Conservation (phyloP, 1,284 basidiomycete genomes). For the Apiotrichum mycotoxinovorans region DNA sequence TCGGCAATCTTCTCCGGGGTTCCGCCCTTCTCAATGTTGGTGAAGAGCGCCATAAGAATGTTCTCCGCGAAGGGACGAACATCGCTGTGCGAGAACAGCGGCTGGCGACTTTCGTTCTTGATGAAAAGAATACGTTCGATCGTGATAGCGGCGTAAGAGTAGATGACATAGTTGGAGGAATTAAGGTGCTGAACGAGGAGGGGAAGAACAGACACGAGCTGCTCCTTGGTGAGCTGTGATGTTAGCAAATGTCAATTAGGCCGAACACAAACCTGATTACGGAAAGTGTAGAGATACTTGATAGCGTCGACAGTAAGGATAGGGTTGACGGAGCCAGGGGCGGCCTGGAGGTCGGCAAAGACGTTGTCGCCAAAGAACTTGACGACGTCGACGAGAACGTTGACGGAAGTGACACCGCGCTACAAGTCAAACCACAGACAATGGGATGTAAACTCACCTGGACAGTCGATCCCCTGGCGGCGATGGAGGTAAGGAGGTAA, state of each 20-base stretch:
- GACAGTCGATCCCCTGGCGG: conserved; percentile 77
- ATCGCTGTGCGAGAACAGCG: conserved; percentile 78
- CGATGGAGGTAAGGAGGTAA: conserved; percentile 86
- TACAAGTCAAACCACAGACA: conserved; percentile 41
- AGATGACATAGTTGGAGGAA: conserved; percentile 78
- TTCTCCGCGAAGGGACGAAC: conserved; percentile 74
- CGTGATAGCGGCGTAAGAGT: conserved; percentile 58
- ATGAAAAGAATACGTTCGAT: conserved; percentile 86
- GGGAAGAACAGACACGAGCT: conserved; percentile 86
- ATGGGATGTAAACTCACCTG: conserved; percentile 56
- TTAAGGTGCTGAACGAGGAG: conserved; percentile 79
- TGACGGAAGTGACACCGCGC: conserved; percentile 91
- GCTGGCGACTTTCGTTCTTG: conserved; percentile 63
- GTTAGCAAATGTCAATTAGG: not conserved
- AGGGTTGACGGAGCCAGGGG: conserved; percentile 67
- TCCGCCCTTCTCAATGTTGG: conserved; percentile 74
- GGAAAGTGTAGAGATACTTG: conserved; percentile 87
- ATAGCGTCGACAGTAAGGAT: conserved; percentile 96
- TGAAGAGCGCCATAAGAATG: conserved; percentile 72
- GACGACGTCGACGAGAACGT: conserved; percentile 87
- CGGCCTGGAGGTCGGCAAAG: conserved; percentile 77
- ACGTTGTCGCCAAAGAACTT: conserved; percentile 93
- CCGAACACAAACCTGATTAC: conserved; percentile 71
- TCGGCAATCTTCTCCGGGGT: conserved; percentile 93
- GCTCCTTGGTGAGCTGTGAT: conserved; percentile 81